These are phyloP conservation scores for Pugionium cornutum DNA, from an alignment of 345 rosid species.

Conservation along the genomic window DNA sequence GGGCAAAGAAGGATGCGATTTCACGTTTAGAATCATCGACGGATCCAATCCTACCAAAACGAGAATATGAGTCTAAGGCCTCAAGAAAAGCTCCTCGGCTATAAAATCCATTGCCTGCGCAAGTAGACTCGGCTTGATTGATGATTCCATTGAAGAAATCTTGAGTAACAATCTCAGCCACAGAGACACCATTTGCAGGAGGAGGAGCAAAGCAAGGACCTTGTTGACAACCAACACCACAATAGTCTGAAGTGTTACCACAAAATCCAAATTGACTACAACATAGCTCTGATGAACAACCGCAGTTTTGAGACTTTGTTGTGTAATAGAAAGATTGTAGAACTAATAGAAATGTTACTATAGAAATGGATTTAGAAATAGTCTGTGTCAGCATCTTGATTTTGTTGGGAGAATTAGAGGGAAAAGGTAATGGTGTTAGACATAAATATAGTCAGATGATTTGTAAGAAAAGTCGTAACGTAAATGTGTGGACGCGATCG, in stretches of 20 bases:
- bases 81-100: conserved; percentile 55
- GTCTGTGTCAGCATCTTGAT: conserved; percentile 29
- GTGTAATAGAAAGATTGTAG: conserved; percentile 8
- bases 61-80: conserved; percentile 50
- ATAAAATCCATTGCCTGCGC: conserved; percentile 65
- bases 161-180: conserved; percentile 46
- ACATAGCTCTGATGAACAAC: conserved; percentile 48
- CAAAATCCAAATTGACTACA: conserved; percentile 51
- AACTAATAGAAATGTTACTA: conserved; percentile 29
- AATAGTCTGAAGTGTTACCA: conserved; percentile 44
- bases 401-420: neutral
- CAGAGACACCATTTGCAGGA: conserved; percentile 41
- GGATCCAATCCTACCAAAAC: conserved; percentile 57
- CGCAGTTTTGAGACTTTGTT: conserved; percentile 42
- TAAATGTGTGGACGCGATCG: conserved; percentile 23
- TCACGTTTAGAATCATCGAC: conserved; percentile 61
- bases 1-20: conserved; percentile 82
- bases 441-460: conserved; percentile 14
- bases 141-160: conserved; percentile 61
- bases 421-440: neutral
- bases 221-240: conserved; percentile 55
- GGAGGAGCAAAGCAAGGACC: conserved; percentile 60
- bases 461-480: conserved; percentile 30
- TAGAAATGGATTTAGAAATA: conserved; percentile 26
- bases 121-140: conserved; percentile 47